Conservation (phyloP, 345 rosid species). For the Raphanus sativus region DNA sequence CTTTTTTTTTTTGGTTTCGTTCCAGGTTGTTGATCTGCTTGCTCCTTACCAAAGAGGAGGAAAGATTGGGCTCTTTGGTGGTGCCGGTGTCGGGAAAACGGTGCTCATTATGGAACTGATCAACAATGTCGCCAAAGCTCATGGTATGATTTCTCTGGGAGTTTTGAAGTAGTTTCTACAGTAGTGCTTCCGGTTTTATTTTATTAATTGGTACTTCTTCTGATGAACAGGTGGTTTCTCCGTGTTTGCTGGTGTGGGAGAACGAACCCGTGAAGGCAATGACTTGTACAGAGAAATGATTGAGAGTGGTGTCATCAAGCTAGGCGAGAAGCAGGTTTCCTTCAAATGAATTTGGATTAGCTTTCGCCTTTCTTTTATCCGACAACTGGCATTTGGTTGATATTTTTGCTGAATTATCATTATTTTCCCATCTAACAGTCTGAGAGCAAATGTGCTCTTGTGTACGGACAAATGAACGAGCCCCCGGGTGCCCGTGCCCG, state of each 20-base stretch:
- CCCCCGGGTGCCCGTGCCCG: slow-evolving; percentile 99
- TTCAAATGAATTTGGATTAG: not conserved
- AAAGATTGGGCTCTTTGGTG: slow-evolving; percentile 97
- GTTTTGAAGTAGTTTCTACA: no score
- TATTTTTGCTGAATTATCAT: not conserved
- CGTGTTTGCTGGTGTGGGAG: slow-evolving; percentile 98
- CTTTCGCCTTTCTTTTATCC: not conserved
- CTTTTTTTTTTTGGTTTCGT: not conserved
- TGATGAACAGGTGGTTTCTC: slow-evolving; percentile 87
- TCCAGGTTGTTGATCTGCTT: slow-evolving; percentile 91
- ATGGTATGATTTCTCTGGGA: slow-evolving; percentile 44
- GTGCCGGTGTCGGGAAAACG: slow-evolving; percentile 99
- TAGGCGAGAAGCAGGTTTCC: slow-evolving; percentile 91
- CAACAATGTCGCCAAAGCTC: slow-evolving; percentile 97
- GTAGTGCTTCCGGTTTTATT: not conserved
- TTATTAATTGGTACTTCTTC: slow-evolving; percentile 6
- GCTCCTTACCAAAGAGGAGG: slow-evolving; percentile 99
- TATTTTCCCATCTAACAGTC: slow-evolving; percentile 41
- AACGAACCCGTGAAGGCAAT: slow-evolving; percentile 97
- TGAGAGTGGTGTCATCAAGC: slow-evolving; percentile 99
- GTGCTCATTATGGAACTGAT: slow-evolving; percentile 99
- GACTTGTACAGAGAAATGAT: slow-evolving; percentile 99
- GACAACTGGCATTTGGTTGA: not conserved
- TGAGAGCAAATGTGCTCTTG: slow-evolving; percentile 97
- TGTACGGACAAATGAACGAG: slow-evolving; percentile 99